Conservation (phyloP, 257 asterid genomes). For the Penstemon davidsonii region DNA sequence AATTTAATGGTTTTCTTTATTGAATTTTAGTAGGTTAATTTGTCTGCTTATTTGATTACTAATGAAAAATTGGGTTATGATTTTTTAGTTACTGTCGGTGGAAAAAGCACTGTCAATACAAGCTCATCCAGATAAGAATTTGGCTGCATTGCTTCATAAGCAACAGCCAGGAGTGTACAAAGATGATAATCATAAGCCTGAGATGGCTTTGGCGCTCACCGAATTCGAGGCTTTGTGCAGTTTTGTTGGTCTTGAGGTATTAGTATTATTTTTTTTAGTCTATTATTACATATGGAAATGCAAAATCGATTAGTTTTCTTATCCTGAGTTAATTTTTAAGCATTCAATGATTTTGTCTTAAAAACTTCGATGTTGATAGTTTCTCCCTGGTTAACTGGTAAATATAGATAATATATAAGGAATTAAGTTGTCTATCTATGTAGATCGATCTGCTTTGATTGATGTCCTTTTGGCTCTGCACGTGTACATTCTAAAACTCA, state of each 20-base stretch:
- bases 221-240: constrained; percentile 89
- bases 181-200: constrained; percentile 97
- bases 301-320: not conserved
- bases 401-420: no score
- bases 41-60: not conserved
- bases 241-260: constrained; percentile 73
- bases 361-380: no score
- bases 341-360: no score
- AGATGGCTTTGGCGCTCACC: constrained; percentile 93
- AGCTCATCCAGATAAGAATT: constrained; percentile 91
- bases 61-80: not conserved
- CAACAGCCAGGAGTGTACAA: constrained; percentile 67
- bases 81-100: constrained; percentile 75
- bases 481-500: no score
- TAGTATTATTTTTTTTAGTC: not conserved
- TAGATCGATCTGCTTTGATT: no score
- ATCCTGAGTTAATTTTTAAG: no score
- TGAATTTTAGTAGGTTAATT: not conserved
- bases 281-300: not conserved
- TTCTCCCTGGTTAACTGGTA: no score
- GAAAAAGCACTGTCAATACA: constrained; percentile 87
- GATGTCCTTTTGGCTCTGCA: no score
- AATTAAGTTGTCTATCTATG: no score
- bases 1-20: not conserved
- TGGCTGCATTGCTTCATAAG: constrained; percentile 74